Evolutionary conservation across 495 filamentous ascomycete species (phyloP), one percentile per base, ranked within the genome.

Genomic region (Polyplosphaeria fusca): DNA sequence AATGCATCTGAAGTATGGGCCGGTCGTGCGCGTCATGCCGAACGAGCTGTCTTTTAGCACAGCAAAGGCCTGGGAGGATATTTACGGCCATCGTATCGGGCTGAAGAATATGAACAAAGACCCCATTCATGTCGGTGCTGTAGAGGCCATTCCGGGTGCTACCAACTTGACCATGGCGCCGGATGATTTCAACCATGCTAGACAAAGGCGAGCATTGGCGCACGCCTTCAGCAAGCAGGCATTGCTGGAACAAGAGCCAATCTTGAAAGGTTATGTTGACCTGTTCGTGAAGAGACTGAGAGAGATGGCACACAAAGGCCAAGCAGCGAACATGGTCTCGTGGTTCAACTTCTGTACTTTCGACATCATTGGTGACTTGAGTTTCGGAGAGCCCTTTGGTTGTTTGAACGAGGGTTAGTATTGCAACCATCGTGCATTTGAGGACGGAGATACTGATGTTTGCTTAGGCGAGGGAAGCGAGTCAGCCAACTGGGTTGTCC

Each of bases 301-400:
- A 16, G 30, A 49, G 14, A 57, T 63, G 54, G 61, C 60, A 20
- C 42, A 58, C 4, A 55, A 44, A 11, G 62, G 62, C 35, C 47
- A 63, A 42, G 51, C 52, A 19, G 47, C 67, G 38, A 67, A 72
- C 50, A 51, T 71, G 44, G 64, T 70, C 13, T 56, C 55, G 9
- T 70, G 64, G 67, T 61, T 63, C 39, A 68, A 70, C 24, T 72
- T 68, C 47, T 65, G 66, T 14, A 71, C 66, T 0, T 69, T 71
- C 37, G 69, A 71, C 51, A 70, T 71, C 47, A 68, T 70, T 54
- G 69, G 68, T 9, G 68, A 71, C 55, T 57, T 71, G 14, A 54
- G 49, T 24, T 72, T 72, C 49, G 70, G 70, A 5, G 70, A 72
- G 54, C 64, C 70, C 5, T 70, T 72, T 50, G 70, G 64, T 35